Conservation (phyloP, 768 basidiomycete genomes). For the Phanerodontia chrysosporium region DNA sequence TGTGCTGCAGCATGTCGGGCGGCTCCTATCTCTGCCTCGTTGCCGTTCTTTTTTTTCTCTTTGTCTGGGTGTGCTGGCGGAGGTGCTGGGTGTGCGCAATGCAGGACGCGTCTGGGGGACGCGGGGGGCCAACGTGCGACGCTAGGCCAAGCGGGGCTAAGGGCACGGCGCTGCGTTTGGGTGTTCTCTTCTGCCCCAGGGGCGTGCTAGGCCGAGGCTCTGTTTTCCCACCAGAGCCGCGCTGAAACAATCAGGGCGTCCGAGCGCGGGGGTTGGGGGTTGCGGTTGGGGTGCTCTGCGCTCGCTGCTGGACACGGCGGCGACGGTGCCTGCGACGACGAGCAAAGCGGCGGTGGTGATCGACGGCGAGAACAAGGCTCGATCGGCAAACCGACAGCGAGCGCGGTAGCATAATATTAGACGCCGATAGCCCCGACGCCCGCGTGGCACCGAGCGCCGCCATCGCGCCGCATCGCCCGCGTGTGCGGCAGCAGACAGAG, state of each 20-base stretch:
- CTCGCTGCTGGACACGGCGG: no score
- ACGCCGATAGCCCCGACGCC: not conserved
- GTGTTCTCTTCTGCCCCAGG: not conserved
- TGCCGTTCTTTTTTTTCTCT: not conserved
- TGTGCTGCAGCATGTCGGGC: slow-evolving; percentile 28
- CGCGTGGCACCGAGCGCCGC: not conserved
- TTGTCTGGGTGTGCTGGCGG: not conserved
- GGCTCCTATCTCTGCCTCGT: not conserved
- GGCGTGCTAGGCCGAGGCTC: not conserved
- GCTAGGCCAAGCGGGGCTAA: not conserved
- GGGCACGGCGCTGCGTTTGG: not conserved
- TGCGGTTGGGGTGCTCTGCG: no score
- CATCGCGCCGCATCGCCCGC: not conserved
- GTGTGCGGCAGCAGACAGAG: no score
- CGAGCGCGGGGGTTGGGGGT: not conserved
- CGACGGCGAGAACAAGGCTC: not conserved
- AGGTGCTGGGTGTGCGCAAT: not conserved
- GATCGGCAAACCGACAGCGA: slow-evolving; percentile 4
- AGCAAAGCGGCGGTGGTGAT: not conserved
- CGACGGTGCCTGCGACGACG: no score
- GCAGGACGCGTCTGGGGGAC: not conserved
- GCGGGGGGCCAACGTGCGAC: not conserved
- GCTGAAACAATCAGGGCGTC: not conserved
- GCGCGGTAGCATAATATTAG: slow-evolving; percentile 1
- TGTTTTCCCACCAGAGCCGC: not conserved